Base-by-base conservation (phyloP, 129 eudicot species). In the Scalesia atractyloides region DNA sequence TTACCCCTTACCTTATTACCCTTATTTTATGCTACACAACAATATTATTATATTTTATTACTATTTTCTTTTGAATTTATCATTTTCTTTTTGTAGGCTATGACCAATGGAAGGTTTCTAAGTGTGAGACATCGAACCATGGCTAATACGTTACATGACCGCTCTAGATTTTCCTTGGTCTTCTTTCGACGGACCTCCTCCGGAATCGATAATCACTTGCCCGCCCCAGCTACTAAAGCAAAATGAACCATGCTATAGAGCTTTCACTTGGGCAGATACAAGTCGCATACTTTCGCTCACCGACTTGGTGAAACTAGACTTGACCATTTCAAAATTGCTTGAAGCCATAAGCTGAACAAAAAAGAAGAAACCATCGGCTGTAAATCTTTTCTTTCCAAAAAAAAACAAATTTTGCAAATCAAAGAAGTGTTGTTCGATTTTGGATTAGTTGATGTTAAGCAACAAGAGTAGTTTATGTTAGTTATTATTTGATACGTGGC, bases 41-140 rank as follows among this genome's bases (percentile, higher is more conserved):
- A 30, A 30, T 2, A 30, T 30, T 30, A 30, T 30, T 1, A 24
- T 1, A 24, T 1, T 24, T 24, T 24, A 24, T 24, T 24, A 24
- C 2, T 24, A 24, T 24, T 24, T 24, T 24, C 30, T 30, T 30
- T 30, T 30, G 34, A 30, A 30, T 30, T 30, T 30, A 4, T 11
- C 12, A 22, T 15, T 20, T 22, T 1, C n/a, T 19, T 14, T 18
- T 30, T 18, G 22, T 39, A 87, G 92, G 92, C 83, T 6, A 79
- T 87, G 85, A 87, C 92, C n/a, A 87, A 87, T 62, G 92, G 88
- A 76, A 78, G 84, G 86, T 83, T 86, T 75, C 22, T 64, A 65
- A 86, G 92, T 60, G 92, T 87, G 77, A 84, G 88, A 63, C 92
- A 87, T 24, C 73, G 92, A 66, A 89, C 87, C 4, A 52, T 87